Conservation (phyloP, 2,329 filamentous ascomycete species). For the Sclerotinia spermophila region DNA sequence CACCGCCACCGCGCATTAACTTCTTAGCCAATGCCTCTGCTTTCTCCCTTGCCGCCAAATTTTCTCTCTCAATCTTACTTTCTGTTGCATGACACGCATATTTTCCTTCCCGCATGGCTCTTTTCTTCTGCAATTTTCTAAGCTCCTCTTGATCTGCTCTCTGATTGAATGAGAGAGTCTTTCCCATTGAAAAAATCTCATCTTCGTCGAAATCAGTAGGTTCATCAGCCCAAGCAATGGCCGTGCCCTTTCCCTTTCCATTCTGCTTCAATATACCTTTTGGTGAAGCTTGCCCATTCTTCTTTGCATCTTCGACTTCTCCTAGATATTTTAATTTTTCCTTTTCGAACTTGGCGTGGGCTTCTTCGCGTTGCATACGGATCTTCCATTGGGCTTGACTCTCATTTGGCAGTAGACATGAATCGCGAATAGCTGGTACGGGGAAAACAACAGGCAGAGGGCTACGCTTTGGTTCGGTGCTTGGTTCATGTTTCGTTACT, state of each 20-base stretch:
- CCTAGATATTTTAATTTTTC: not conserved
- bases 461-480: not conserved
- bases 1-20: not conserved
- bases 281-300: not conserved
- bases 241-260: not conserved
- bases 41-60: not conserved
- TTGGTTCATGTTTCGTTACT: not conserved
- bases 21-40: not conserved
- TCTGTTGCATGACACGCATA: not conserved
- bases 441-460: not conserved
- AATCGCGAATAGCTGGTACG: not conserved
- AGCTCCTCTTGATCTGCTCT: conserved; percentile 6
- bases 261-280: not conserved
- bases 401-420: not conserved
- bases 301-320: not conserved
- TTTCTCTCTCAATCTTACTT: not conserved
- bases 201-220: not conserved
- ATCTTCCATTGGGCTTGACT: conserved; percentile 7
- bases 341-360: not conserved
- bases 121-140: not conserved
- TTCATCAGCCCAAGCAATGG: not conserved
- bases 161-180: not conserved
- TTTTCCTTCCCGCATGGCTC: not conserved
- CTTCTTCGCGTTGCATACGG: not conserved
- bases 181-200: not conserved